Base-by-base conservation (phyloP, 2,329 filamentous ascomycete species). In the Apiospora phragmitis region DNA sequence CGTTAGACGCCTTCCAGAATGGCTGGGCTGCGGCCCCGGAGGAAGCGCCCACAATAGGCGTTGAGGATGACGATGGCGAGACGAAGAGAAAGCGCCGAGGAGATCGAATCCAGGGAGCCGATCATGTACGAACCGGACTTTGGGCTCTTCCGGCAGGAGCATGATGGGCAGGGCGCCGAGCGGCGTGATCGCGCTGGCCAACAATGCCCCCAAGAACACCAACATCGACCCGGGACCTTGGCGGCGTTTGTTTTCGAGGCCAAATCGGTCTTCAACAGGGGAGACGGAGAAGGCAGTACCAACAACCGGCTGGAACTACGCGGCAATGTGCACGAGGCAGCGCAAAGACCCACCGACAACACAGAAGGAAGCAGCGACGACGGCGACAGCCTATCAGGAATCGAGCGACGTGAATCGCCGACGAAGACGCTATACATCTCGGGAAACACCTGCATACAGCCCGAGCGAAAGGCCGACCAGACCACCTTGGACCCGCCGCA, bases 381-480 rank as follows among this genome's bases (percentile, higher is more conserved):
- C 41, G 67, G 70, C 24, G 65, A 69, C n/a, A 59, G 49, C 8
- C 70, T 72, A 21, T 59, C 67, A 42, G 76, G 74, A 73, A 70
- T 74, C 49, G 69, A 51, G 35, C 76, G 73, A 32, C 76, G 79
- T 69, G 74, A 78, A 70, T 73, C 77, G 68, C 73, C 81, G 32
- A 80, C 81, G 21, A 85, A 81, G 55, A 88, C 82, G 1, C 84
- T 98, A 3, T 98, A 92, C 80, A 87, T 99, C 69, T 94, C 94
- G 2, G 90, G 94, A 59, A 98, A 94, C 74, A 95, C 93, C 0
- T 99, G 96, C 80, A 81, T 89, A 35, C 94, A 97, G 76, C 96
- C 95, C 16, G 79, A 81, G 26, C 84, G 86, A 51, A 83, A 82
- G 11, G 83, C 83, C 1, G 81, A 83, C 14, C 82, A 84, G 32